Evolutionary conservation across 306 rosid species (phyloP), one percentile per base, ranked within the genome.

Genomic region (Alnus glutinosa): DNA sequence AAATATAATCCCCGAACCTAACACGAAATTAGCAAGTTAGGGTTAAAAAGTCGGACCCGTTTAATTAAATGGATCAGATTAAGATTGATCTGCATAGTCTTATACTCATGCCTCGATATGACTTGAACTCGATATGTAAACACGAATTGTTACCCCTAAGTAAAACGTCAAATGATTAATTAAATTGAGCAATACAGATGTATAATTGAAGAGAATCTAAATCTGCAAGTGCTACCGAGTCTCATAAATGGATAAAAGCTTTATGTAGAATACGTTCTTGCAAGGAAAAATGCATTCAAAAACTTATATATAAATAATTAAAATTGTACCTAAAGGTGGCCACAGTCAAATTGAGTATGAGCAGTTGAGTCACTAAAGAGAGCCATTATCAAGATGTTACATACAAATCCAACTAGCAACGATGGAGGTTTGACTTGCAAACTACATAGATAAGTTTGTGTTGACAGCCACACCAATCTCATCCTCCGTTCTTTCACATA

Each of bases 401-500:
- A 44, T 44, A 79, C 23, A 69, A 80, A 7, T 46, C 52, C 73
- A 62, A 51, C 47, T 4, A 73, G 5, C 62, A 59, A 10, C 4
- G 71, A 46, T 1, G 79, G 37, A 71, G 69, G 68, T 12, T 70
- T 57, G 9, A 67, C 14, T 3, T 57, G 73, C 32, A 72, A 18
- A 36, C 82, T 75, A 57, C 23, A 16, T 3, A 84, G 75, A 73
- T 67, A 77, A 37, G 76, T 14, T 42, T 84, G 84, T 10, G 79
- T 48, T 23, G 84, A 76, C 79, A 84, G 39, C 46, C 63, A 30
- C 52, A 78, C 68, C 81, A 84, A 16, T 59, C 84, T 84, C 81
- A 76, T 79, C 57, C 83, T 83, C 61, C 84, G 69, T 39, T 79
- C 76, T 30, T 77, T 71, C 75, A 84, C 79, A 51, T 84, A 84